Base-by-base conservation (phyloP, 805 yeast genomes). In the Nakazawaea anatomiae region DNA sequence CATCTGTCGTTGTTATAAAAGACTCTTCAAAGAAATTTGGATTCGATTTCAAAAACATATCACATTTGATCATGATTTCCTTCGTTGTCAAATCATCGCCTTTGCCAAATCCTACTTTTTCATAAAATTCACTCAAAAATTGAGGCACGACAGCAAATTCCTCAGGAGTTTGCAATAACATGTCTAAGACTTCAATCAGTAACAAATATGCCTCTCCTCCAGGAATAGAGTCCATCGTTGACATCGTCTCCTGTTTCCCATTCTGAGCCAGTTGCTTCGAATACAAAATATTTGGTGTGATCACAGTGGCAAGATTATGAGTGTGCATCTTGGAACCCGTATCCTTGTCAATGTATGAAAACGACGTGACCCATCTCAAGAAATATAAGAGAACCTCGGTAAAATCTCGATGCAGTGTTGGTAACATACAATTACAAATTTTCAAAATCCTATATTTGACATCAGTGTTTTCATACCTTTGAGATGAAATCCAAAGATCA, bases 281-380 rank as follows among this genome's bases (percentile, higher is more conserved):
- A 58, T 85, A 85, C 40, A 95, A 72, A 43, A 94, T 83, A 61
- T 91, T 94, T 1, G 99, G 99, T 0, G 97, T 87, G 46, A 94
- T 76, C 2, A 94, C 99, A 0, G 98, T 94, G 1, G 99, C 96
- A 55, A 94, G 74, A 65, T 94, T 94, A 63, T 90, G 96, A 35
- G 87, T 80, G 64, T 92, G 97, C 99, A 94, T 94, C 70, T 92
- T 94, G 3, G 97, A 89, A 0, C 78, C 78, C 27, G 82, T 80
- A 57, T 87, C 91, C 59, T 89, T 95, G 61, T 90, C 97, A 54
- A 91, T 81, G 58, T 89, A 91, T 1, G 97, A 87, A 69, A 94
- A 94, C 2, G 98, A 88, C 0, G 98, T 89, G 2, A 91, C 92
- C 98, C 98, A 94, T 66, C 84, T 85, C 62, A 94, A 79, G 65